These are phyloP conservation scores for Penicillium sp. DNA, from an alignment of 2,329 filamentous ascomycete species.

Conservation along the genomic window DNA sequence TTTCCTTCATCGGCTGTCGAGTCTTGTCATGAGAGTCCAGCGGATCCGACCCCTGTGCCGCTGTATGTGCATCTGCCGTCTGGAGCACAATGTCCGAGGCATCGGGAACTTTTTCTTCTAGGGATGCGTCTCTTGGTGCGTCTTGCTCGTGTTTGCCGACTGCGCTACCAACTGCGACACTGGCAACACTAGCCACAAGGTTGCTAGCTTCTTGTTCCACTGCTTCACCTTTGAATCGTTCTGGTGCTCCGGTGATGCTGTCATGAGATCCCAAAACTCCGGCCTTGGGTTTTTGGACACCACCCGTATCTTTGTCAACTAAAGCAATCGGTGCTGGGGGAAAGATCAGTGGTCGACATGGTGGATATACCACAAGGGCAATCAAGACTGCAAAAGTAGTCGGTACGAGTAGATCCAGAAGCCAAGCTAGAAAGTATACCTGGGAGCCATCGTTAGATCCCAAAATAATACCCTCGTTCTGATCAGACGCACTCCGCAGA, in stretches of 20 bases:
- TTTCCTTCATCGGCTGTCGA: conserved; percentile 68
- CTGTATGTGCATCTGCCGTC: conserved; percentile 51
- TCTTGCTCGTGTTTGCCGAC: conserved; percentile 69
- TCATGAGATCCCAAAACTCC: conserved; percentile 70
- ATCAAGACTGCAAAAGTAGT: conserved; percentile 55
- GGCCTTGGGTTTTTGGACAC: conserved; percentile 68
- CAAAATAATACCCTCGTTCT: too few relatives aligned
- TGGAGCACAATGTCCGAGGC: conserved; percentile 52
- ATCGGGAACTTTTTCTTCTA: conserved; percentile 55
- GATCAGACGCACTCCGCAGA: conserved; percentile 48
- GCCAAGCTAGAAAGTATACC: conserved; percentile 61
- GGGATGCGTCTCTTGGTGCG: conserved; percentile 49
- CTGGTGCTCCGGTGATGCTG: conserved; percentile 72
- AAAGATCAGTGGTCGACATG: conserved; percentile 59
- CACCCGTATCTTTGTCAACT: conserved; percentile 63
- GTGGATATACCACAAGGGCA: conserved; percentile 60
- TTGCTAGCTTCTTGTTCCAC: conserved; percentile 78
- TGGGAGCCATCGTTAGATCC: conserved; percentile 13
- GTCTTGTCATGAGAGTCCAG: conserved; percentile 62
- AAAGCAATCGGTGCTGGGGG: conserved; percentile 71
- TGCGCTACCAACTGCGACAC: conserved; percentile 67
- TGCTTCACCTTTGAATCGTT: conserved; percentile 76
- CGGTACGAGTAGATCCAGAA: conserved; percentile 64
- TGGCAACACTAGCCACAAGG: conserved; percentile 67
- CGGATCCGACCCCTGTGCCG: conserved; percentile 48